phyloP scores from a whole-genome alignment of 495 filamentous ascomycete genomes.

The Neurospora tetraspora region DNA sequence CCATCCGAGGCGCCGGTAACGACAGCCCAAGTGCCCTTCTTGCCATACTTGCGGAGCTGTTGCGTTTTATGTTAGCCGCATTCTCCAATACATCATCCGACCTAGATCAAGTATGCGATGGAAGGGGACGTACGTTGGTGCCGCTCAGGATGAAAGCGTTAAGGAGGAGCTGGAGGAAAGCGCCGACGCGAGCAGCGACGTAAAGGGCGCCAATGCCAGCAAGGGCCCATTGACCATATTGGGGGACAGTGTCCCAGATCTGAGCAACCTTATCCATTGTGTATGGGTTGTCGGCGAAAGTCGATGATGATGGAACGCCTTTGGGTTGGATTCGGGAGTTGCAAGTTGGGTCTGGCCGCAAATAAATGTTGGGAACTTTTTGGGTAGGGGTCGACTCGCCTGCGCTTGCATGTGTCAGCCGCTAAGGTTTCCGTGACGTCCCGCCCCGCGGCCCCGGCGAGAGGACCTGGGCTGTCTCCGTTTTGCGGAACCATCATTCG shows the following conservation, averaged over 20 bases:
- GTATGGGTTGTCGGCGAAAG: neutral
- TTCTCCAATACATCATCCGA: neutral
- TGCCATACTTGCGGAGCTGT: conserved; percentile 84
- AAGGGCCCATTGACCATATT: conserved; percentile 23
- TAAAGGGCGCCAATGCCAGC: conserved; percentile 50
- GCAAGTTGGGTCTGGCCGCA: neutral
- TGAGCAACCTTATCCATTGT: conserved; percentile 28
- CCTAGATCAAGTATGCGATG: too few relatives aligned
- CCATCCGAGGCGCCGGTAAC: conserved; percentile 95
- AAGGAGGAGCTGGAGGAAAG: conserved; percentile 54
- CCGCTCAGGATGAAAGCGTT: conserved; percentile 68
- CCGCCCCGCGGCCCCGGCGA: neutral
- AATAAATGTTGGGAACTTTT: neutral
- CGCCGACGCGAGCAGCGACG: conserved; percentile 45
- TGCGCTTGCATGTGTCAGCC: neutral
- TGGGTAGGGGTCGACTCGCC: neutral
- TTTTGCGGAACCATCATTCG: neutral
- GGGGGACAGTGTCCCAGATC: conserved; percentile 29
- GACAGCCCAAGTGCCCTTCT: conserved; percentile 87
- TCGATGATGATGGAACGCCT: neutral
- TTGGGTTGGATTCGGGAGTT: neutral
- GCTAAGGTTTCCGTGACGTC: neutral
- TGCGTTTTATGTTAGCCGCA: neutral
- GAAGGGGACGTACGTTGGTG: conserved; percentile 36
- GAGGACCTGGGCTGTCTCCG: neutral